phyloP scores from a whole-genome alignment of 192 early-diverging fungal genomes.

The Entomortierella chlamydospora region DNA sequence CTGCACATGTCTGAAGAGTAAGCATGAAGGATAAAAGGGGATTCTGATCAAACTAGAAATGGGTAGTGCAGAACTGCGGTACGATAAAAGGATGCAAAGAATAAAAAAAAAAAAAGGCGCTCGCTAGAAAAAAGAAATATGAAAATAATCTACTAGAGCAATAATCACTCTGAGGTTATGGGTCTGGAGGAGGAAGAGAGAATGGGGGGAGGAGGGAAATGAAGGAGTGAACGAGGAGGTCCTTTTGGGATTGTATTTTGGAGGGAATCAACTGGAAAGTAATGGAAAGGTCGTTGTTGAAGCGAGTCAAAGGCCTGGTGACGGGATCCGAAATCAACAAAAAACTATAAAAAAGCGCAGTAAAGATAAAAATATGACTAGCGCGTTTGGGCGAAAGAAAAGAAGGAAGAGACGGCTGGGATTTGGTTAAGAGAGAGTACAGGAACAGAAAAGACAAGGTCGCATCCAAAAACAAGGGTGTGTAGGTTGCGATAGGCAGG shows the following conservation, averaged over 20 bases:
- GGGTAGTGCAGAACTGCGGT: conserved; percentile 30
- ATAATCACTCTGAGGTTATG: conserved; percentile 13
- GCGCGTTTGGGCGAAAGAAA: background rate
- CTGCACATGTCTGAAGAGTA: conserved; percentile 44
- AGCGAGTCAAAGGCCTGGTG: background rate
- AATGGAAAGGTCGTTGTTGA: background rate
- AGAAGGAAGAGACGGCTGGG: no score
- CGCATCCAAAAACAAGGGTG: background rate
- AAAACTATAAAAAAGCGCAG: conserved; percentile 6
- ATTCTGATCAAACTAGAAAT: conserved; percentile 10
- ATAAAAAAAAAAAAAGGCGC: background rate
- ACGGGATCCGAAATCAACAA: background rate
- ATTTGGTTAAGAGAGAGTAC: no score
- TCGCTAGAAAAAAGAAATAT: background rate
- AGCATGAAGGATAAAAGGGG: conserved; percentile 39
- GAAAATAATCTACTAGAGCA: background rate
- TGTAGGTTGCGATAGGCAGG: background rate
- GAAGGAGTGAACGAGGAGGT: conserved; percentile 4
- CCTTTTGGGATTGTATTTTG: conserved; percentile 23
- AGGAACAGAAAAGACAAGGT: background rate
- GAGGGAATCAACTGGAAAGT: background rate
- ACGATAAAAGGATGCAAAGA: conserved; percentile 6
- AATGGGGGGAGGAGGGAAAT: conserved; percentile 14
- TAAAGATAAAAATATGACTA: background rate
- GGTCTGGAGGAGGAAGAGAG: conserved; percentile 37